Percentiles rank a stretch among this genome's conserved stretches.
These are phyloP conservation scores for Kuraishia ogatae DNA, from an alignment of 805 yeast genomes.

Conservation along the genomic window DNA sequence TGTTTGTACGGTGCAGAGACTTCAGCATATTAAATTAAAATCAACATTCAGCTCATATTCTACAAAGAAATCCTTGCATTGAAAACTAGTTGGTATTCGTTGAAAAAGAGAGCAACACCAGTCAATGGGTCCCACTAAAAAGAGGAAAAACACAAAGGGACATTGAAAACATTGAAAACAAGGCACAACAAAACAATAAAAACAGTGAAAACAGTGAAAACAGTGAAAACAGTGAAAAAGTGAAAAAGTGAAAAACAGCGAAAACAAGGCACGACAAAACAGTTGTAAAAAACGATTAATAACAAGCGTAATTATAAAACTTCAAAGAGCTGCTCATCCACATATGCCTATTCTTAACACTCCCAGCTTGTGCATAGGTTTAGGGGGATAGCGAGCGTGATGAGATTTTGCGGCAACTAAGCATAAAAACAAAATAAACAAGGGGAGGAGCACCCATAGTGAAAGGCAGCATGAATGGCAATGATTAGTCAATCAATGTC, in stretches of 20 bases:
- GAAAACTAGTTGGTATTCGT: not conserved
- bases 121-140: not conserved
- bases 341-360: slow-evolving; percentile 8
- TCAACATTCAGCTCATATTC: no score
- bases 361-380: no score
- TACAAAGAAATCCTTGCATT: not conserved
- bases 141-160: not conserved
- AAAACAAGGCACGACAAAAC: not conserved
- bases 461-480: no score
- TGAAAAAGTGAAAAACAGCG: not conserved
- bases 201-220: not conserved
- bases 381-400: no score
- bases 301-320: not conserved
- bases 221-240: not conserved
- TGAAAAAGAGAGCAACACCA: not conserved
- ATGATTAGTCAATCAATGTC: no score
- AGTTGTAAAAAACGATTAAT: not conserved
- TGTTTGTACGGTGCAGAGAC: not conserved
- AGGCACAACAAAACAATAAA: slow-evolving; percentile 1
- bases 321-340: slow-evolving; percentile 13
- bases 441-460: no score
- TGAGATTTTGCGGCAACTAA: no score
- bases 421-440: no score
- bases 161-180: not conserved
- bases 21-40: no score